Evolutionary conservation across 2,329 filamentous ascomycete species (phyloP), one percentile per base, ranked within the genome.

Genomic region (Colletotrichum chlorophyti): DNA sequence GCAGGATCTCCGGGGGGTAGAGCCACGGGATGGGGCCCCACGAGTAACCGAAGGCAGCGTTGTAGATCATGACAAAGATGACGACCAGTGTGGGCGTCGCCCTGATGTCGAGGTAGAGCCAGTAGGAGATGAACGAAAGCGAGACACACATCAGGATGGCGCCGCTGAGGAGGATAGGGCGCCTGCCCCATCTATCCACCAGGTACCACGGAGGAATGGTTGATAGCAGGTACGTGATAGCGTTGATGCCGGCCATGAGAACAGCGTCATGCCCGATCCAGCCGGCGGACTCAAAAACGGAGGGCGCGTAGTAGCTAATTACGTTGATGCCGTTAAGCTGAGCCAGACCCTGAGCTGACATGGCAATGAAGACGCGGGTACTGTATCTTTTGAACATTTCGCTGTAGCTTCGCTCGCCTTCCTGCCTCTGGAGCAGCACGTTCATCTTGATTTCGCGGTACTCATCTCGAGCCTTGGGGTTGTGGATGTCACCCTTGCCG

Each of bases 391-490:
- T 89, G 81, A 98, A 99, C 95, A 99, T 99, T 62, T 98, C 95
- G 34, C 75, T 67, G 74, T 98, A 99, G 0, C 91, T 87, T 65
- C 95, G 86, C 77, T 98, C 95, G 66, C 95, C 95, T 76, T 99
- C 95, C 76, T 97, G 93, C 48, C 95, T 91, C 73, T 94, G 89
- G 21, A 98, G 80, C 29, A 99, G 84, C 26, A 99, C 95, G 68
- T 94, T 89, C 91, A 97, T 97, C 80, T 99, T 99, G 79, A 99
- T 99, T 69, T 98, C 95, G 67, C 94, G 91, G 75, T 96, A 99
- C 74, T 99, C 95, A 53, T 97, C 93, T 58, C 93, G 87, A 2
- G 95, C 95, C 74, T 96, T 95, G 58, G 89, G 79, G 72, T 97
- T 91, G 76, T 97, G 93, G 61, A 98, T 93, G 72, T 99, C 95